Evolutionary conservation across 108 stramenopile species (phyloP), one percentile per base, ranked within the genome.

Genomic region (Aureococcus anophagefferens): DNA sequence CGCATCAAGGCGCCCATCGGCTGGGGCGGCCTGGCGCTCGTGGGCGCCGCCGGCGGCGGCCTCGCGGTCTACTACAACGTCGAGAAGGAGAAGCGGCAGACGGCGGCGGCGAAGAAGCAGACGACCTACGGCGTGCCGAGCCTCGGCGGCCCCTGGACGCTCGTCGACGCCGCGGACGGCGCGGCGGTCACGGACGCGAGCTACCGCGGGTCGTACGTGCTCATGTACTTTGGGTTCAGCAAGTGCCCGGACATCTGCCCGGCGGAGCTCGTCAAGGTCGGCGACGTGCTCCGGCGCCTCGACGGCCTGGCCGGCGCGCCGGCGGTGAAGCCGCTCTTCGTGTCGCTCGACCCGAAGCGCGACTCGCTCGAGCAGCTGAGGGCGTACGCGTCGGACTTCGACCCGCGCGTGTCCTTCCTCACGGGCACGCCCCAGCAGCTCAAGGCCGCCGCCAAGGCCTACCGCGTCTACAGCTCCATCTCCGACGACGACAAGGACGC

Each of bases 231-330:
- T 80, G 99, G 99, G 64, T 99, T 99, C 82, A 95, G 96, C 32
- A 91, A 93, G 40, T 99, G 99, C 81, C 99, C 99, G 35, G 99
- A 99, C 76, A 99, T 99, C 79, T 99, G 99, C 68, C 99, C 99
- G 14, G 91, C 95, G 0, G 99, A 99, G 87, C 93, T 99, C 86
- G 86, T 97, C 62, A 99, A 99, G 82, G 77, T 98, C 18, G 93
- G 90, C 28, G 84, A 93, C 40, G 90, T 98, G 21, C 88, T 98
- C 83, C 93, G 95, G 76, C 81, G 72, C 65, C 84, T 95, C 45
- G 34, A 11, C 11, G 45, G 30, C 28, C 89, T 87, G 0, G 71
- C 89, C 51, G 64, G 89, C 33, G 85, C 83, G 36, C 65, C 84
- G 30, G 84, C 89, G 37, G 81, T 90, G 66, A 86, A 89, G 72